Evolutionary conservation across 148 eudicot species (phyloP).

Genomic region (Cornus suecica): DNA sequence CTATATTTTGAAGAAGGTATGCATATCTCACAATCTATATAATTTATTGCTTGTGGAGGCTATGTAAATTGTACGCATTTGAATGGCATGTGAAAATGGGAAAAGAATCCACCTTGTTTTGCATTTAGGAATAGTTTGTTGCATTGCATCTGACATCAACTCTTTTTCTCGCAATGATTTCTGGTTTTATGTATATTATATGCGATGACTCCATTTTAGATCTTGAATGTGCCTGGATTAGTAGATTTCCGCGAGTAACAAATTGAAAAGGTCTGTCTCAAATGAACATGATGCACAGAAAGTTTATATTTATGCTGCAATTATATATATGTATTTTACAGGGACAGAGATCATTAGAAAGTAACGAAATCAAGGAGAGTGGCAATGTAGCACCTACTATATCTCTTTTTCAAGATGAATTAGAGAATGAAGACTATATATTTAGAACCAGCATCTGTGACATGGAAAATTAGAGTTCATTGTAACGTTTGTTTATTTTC

Average conservation of each 20-base stretch:
- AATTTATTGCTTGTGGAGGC: background rate
- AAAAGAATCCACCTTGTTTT: background rate
- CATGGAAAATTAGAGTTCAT: slow-evolving; percentile 18
- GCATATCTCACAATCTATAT: background rate
- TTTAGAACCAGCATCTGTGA: slow-evolving; percentile 69
- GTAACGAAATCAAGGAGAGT: slow-evolving; percentile 23
- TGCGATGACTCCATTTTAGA: background rate
- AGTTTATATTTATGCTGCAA: background rate
- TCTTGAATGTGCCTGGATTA: background rate
- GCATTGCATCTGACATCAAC: background rate
- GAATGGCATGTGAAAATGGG: background rate
- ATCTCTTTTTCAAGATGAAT: slow-evolving; percentile 66
- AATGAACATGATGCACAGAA: background rate
- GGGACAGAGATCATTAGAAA: slow-evolving; percentile 55
- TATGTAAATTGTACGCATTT: background rate
- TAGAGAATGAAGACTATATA: slow-evolving; percentile 78
- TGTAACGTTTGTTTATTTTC: background rate
- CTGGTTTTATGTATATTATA: background rate
- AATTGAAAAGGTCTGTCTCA: background rate
- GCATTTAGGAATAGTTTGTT: background rate
- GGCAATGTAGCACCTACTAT: slow-evolving; percentile 31
- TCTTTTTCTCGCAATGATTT: background rate
- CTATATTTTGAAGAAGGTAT: slow-evolving; percentile 81
- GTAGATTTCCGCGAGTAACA: too few species aligned
- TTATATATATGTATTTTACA: slow-evolving; percentile 22